Conservation (phyloP, 768 basidiomycete genomes). For the Rhodotorula kratochvilovae region DNA sequence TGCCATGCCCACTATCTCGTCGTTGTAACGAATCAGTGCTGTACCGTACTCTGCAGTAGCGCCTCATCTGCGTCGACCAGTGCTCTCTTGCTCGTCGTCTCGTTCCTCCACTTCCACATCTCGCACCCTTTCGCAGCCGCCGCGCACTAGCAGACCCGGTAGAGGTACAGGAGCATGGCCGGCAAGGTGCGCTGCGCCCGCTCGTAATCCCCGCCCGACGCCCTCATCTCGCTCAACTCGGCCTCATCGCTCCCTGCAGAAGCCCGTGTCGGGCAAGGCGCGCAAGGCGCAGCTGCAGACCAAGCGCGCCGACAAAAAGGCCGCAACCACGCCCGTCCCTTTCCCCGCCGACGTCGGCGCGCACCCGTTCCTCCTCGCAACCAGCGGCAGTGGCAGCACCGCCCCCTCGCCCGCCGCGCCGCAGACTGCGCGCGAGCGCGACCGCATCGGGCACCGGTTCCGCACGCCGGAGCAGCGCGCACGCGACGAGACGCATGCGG, state of each 20-base stretch:
- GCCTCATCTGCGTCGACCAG: too few species aligned
- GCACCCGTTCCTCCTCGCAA: constrained; percentile 5
- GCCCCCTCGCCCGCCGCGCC: neutral
- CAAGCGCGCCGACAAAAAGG: constrained; percentile 79
- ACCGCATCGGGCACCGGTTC: constrained; percentile 8
- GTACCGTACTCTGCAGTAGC: too few species aligned
- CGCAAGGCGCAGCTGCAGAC: constrained; percentile 68
- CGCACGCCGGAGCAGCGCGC: constrained; percentile 24
- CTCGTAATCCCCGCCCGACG: neutral
- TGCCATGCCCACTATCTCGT: too few species aligned
- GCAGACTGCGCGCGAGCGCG: neutral
- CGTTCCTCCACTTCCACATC: too few species aligned
- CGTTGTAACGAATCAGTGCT: too few species aligned
- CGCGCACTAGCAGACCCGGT: too few species aligned
- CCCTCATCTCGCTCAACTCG: neutral
- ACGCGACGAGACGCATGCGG: constrained; percentile 22
- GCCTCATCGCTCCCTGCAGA: constrained; percentile 20
- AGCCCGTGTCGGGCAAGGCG: constrained; percentile 61
- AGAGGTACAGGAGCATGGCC: too few species aligned
- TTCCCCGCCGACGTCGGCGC: constrained; percentile 17
- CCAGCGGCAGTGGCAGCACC: neutral
- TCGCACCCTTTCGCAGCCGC: too few species aligned
- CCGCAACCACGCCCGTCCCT: constrained; percentile 51
- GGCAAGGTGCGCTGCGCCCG: constrained; percentile 2
- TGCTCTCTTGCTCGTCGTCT: too few species aligned